Percentiles rank a stretch among this genome's conserved stretches.
Conservation (phyloP, 768 basidiomycete genomes). For the Plicaturopsis crispa region DNA sequence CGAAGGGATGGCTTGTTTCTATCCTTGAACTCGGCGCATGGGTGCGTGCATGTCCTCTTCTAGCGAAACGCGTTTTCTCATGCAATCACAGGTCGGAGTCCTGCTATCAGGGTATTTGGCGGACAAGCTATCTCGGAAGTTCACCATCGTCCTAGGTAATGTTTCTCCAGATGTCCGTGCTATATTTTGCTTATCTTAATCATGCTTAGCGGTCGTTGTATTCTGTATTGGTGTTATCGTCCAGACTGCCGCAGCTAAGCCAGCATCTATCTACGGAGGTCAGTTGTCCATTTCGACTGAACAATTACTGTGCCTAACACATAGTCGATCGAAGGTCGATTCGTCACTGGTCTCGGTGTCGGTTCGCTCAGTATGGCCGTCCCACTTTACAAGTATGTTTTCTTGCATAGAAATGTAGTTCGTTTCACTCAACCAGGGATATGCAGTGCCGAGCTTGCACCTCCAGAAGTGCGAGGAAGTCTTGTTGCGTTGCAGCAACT, state of each 20-base stretch:
- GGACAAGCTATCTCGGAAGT: conserved; percentile 68
- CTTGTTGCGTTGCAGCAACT: conserved; percentile 78
- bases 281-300: too few species aligned
- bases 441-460: conserved; percentile 53
- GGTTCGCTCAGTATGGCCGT: conserved; percentile 81
- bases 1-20: conserved; percentile 66
- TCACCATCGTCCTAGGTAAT: conserved; percentile 54
- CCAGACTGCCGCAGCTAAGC: conserved; percentile 49
- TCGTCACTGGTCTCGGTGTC: conserved; percentile 74
- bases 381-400: conserved; percentile 64
- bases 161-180: background rate
- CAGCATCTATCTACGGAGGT: conserved; percentile 63
- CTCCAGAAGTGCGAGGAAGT: conserved; percentile 77
- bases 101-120: conserved; percentile 42
- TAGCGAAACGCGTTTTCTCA: background rate
- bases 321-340: conserved; percentile 43
- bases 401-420: conserved; percentile 8
- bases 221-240: conserved; percentile 72
- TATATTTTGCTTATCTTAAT: conserved; percentile 8
- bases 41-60: conserved; percentile 63
- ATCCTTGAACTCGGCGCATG: conserved; percentile 74
- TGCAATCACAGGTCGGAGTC: background rate
- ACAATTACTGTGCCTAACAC: too few species aligned
- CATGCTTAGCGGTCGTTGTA: conserved; percentile 40
- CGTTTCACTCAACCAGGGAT: too few species aligned